Evolutionary conservation across 495 filamentous ascomycete genomes (phyloP), one percentile per base, ranked within the genome.

Genomic region (Neohortaea acidophila): DNA sequence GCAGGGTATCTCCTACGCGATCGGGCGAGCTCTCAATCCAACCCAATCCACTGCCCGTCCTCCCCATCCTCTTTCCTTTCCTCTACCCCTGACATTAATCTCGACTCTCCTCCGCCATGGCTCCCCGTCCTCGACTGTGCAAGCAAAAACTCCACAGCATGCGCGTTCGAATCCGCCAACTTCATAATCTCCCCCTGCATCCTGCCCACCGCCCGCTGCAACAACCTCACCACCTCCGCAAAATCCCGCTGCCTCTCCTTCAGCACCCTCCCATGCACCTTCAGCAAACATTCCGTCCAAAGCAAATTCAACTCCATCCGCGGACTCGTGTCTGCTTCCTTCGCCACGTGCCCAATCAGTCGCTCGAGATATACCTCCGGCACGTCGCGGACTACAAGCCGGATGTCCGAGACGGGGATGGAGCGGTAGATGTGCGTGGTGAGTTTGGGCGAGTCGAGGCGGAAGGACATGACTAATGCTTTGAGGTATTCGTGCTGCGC

Each of bases 391-490:
- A 89, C 82, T 1, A 93, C 78, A 33, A 89, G 70, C 11, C 68
- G 42, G 41, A 97, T 81, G 49, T 83, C 81, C 12, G 64, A 59
- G 24, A 74, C 65, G 13, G 91, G 86, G 25, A 84, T 80, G 2
- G 70, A 66, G 61, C 87, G 81, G 59, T 92, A 94, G 9, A 94
- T 84, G 19, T 71, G 72, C 41, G 77, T 75, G 34, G 93, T 71
- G 18, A 96, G 65, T 33, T 70, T 68, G 2, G 67, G 65, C 51
- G 87, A 77, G 60, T 92, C 93, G 26, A 97, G 70, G 0, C 89
- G 80, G 67, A 97, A 96, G 0, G 86, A 81, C 87, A 96, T 94
- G 40, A 94, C 77, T 2, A 97, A 63, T 1, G 89, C 89, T 59
- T 84, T 92, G 23, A 94, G 67, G 60, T 78, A 93, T 26, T 91